Conservation (phyloP, 1,284 basidiomycete species). For the Melampsora larici-populina region DNA sequence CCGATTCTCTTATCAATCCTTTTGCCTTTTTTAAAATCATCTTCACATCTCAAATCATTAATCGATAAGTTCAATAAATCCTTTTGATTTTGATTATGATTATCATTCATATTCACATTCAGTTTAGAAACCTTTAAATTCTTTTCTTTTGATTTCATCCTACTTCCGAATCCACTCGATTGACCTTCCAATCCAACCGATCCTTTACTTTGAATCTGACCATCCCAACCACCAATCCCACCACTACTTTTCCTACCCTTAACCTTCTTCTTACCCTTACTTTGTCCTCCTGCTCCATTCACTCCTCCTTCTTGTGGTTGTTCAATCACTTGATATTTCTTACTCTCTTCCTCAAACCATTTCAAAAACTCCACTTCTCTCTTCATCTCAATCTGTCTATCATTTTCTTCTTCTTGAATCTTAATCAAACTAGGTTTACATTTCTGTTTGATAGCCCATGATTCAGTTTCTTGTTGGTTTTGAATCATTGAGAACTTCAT, state of each 20-base stretch:
- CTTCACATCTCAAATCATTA: too few species aligned
- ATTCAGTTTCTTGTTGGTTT: conserved; percentile 49
- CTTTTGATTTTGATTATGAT: too few species aligned
- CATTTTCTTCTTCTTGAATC: conserved; percentile 49
- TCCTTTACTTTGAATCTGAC: neutral
- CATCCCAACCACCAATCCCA: neutral
- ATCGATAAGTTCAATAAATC: too few species aligned
- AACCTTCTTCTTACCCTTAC: neutral
- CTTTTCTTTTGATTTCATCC: neutral
- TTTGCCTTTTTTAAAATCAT: too few species aligned
- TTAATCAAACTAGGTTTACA: conserved; percentile 55
- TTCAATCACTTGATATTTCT: neutral
- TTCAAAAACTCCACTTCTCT: conserved; percentile 48
- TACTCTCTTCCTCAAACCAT: conserved; percentile 50
- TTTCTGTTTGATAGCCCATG: conserved; percentile 61
- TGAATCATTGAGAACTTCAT: conserved; percentile 62
- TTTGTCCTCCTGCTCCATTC: neutral
- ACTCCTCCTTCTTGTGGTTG: neutral
- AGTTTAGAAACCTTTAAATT: too few species aligned
- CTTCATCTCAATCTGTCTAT: conserved; percentile 30
- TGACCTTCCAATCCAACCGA: neutral
- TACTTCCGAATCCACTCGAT: neutral
- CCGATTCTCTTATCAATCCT: too few species aligned
- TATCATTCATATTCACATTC: too few species aligned
- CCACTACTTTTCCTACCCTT: neutral